Evolutionary conservation across 192 early-diverging fungal species (phyloP).

Genomic region (Gaertneriomyces sp.): DNA sequence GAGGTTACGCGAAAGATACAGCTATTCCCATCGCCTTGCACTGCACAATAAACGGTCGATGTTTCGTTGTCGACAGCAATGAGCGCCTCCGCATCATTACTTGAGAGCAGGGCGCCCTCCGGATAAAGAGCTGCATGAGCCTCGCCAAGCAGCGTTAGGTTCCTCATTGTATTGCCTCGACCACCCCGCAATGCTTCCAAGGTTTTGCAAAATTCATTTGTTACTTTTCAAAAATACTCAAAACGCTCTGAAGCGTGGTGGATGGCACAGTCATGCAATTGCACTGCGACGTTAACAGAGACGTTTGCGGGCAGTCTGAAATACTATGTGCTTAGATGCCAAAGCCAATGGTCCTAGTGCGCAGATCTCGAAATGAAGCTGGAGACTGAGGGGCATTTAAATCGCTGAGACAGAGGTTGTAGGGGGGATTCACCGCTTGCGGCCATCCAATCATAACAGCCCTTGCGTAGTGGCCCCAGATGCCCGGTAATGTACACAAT

Average conservation of each 20-base stretch:
- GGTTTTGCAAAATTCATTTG: not conserved
- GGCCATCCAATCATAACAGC: too few relatives aligned
- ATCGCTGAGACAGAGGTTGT: too few relatives aligned
- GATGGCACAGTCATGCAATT: not conserved
- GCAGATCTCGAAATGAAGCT: too few relatives aligned
- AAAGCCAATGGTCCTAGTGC: too few relatives aligned
- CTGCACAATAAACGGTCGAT: conserved; percentile 49
- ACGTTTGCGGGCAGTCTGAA: too few relatives aligned
- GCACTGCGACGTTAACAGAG: not conserved
- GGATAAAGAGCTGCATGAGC: conserved; percentile 4
- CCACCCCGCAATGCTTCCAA: too few relatives aligned
- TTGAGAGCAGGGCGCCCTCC: not conserved
- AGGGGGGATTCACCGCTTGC: too few relatives aligned
- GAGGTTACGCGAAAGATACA: conserved; percentile 19
- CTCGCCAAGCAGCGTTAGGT: conserved; percentile 30
- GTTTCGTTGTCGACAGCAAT: conserved; percentile 49
- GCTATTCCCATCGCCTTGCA: conserved; percentile 30
- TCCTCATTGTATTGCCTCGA: conserved; percentile 30
- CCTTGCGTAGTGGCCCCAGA: too few relatives aligned
- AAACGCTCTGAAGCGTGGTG: not conserved
- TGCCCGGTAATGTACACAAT: too few relatives aligned
- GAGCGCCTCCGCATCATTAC: not conserved
- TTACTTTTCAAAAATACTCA: not conserved
- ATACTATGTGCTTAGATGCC: too few relatives aligned
- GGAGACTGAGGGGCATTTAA: too few relatives aligned